Conservation (phyloP, 805 yeast genomes). For the Citeromyces nyonsensis region DNA sequence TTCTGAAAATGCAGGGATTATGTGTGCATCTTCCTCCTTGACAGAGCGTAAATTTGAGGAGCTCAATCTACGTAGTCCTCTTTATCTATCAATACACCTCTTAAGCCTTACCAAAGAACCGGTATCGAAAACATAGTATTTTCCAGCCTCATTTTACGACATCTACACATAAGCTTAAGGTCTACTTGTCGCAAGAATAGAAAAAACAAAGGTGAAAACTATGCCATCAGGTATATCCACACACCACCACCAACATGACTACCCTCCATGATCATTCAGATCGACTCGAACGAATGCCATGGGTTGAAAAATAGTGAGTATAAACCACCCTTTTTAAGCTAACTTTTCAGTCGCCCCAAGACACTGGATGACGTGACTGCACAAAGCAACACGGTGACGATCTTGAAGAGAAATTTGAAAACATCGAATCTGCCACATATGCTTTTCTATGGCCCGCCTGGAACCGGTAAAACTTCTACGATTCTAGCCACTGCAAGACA, state of each 20-base stretch:
- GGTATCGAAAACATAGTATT: too few species aligned
- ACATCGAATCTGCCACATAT: slow-evolving; percentile 83
- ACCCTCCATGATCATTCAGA: slow-evolving; percentile 10
- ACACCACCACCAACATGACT: slow-evolving; percentile 4
- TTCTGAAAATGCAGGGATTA: too few species aligned
- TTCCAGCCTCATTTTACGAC: too few species aligned
- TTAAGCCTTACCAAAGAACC: too few species aligned
- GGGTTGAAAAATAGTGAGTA: slow-evolving; percentile 78
- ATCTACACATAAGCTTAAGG: too few species aligned
- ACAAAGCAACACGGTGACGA: slow-evolving; percentile 79
- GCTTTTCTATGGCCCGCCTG: slow-evolving; percentile 90
- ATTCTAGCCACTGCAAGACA: slow-evolving; percentile 72
- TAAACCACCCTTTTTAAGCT: slow-evolving; percentile 6
- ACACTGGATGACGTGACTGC: slow-evolving; percentile 78
- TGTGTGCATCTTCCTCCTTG: too few species aligned
- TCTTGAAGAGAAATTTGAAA: slow-evolving; percentile 61
- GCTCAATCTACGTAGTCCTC: too few species aligned
- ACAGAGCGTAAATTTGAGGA: too few species aligned
- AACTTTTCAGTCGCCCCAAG: slow-evolving; percentile 85
- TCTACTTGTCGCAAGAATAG: not conserved
- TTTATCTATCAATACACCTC: too few species aligned
- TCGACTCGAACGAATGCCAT: slow-evolving; percentile 46
- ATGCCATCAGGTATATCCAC: not conserved
- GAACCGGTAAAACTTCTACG: slow-evolving; percentile 87
- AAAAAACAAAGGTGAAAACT: not conserved